Evolutionary conservation across 2,329 filamentous ascomycete genomes (phyloP).

Genomic region (Onygena corvina): DNA sequence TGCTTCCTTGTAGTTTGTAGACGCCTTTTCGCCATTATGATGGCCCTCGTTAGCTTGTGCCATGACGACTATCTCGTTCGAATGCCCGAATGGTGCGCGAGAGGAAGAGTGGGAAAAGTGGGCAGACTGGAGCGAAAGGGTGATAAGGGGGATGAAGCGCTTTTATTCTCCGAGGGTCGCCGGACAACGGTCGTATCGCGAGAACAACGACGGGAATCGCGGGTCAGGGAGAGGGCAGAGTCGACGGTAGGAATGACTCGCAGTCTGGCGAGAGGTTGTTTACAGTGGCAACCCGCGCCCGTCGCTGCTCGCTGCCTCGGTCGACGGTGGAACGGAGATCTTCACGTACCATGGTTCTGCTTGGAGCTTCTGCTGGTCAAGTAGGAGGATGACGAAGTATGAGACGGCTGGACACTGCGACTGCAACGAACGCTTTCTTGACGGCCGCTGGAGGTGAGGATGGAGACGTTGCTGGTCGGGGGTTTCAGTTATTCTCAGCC

Average conservation of each 20-base stretch:
- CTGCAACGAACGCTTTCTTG: background rate
- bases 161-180: slow-evolving; percentile 2
- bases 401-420: background rate
- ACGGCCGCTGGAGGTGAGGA: background rate
- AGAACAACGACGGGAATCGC: background rate
- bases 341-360: slow-evolving; percentile 4
- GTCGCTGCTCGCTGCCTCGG: background rate
- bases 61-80: background rate
- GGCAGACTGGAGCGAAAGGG: background rate
- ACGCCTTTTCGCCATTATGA: slow-evolving; percentile 40
- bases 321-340: background rate
- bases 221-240: background rate
- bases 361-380: background rate
- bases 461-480: background rate
- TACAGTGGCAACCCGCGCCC: background rate
- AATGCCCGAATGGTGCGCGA: background rate
- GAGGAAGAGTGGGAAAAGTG: background rate
- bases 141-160: background rate
- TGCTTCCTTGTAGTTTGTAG: slow-evolving; percentile 99
- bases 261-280: background rate
- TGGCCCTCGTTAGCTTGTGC: slow-evolving; percentile 16
- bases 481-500: background rate
- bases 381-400: no score
- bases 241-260: background rate
- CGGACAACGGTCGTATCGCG: no score